Base-by-base conservation (phyloP, 306 rosid species). In the Lathyrus sativus region DNA sequence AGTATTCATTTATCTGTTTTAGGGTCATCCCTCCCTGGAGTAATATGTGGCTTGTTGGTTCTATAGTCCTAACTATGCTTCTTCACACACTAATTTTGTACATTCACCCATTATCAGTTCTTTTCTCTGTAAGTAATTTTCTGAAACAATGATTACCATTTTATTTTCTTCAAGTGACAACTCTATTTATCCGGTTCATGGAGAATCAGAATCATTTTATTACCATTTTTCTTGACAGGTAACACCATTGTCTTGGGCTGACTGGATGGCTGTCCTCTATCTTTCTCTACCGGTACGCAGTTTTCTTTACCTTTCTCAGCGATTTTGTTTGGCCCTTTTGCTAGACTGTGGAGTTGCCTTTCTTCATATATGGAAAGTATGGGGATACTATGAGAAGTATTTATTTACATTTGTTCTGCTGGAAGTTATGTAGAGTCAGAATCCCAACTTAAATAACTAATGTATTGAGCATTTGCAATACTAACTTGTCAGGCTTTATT, bases 21-120 rank as follows among this genome's bases (percentile, higher is more conserved):
- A 92, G 96, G 80, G 96, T 90, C 62, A 86, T 92, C 77, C 96
- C 96, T 77, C 98, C 98, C 31, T 88, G 98, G 97, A 92, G 98
- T 84, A 92, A 92, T 70, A 42, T 87, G 75, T 92, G 98, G 98
- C 98, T 92, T 59, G 90, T 90, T 71, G 98, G 68, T 76, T 92
- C 98, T 42, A 93, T 93, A 79, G 76, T 93, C 68, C 53, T 93
- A 46, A 93, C 98, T 8, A 82, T 93, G 95, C 79, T 90, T 70
- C 96, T 93, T 76, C 98, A 93, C 77, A 33, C 77, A 5, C 86
- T 93, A 48, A 88, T 93, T 76, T 76, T 93, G 61, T 93, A 93
- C 69, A 89, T 93, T 76, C 97, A 15, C 56, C 98, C 98, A n/a
- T 91, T 93, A 38, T 85, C 98, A 0, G 74, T 85, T 85, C 95